phyloP scores from a whole-genome alignment of 257 asterid species.

The Solanum pennellii region DNA sequence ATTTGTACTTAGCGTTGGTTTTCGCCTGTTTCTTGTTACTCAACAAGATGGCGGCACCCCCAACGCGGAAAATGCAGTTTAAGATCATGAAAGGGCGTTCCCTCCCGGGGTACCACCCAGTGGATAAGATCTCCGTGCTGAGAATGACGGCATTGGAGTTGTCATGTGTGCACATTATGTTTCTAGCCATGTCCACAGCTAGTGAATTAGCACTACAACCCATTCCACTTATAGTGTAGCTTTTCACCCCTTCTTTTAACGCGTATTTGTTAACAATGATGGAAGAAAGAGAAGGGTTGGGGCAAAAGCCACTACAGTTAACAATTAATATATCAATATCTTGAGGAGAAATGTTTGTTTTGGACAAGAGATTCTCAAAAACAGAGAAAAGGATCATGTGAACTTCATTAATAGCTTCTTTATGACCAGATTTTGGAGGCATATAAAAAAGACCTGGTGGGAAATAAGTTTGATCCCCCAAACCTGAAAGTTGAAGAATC shows the following conservation, averaged over 20 bases:
- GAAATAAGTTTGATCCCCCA: constrained; percentile 53
- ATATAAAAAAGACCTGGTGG: constrained; percentile 61
- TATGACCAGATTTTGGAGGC: constrained; percentile 57
- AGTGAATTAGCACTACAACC: constrained; percentile 86
- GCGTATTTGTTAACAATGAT: constrained; percentile 31
- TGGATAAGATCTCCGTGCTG: constrained; percentile 72
- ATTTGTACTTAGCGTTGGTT: constrained; percentile 39
- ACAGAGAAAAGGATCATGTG: constrained; percentile 54
- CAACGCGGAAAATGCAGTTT: constrained; percentile 69
- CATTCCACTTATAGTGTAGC: constrained; percentile 71
- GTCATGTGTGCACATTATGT: constrained; percentile 32
- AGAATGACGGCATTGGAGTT: constrained; percentile 49
- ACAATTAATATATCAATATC: constrained; percentile 67
- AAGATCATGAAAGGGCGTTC: constrained; percentile 45
- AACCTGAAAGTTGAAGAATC: constrained; percentile 52
- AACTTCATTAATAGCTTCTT: constrained; percentile 47
- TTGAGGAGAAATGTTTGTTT: constrained; percentile 22
- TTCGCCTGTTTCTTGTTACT: constrained; percentile 33
- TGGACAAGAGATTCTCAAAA: constrained; percentile 35
- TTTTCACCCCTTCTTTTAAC: constrained; percentile 54
- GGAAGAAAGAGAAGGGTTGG: constrained; percentile 60
- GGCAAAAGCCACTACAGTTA: constrained; percentile 92
- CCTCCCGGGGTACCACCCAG: constrained; percentile 80
- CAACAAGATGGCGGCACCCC: constrained; percentile 56
- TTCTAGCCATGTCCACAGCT: constrained; percentile 51